Conservation (phyloP, 1,284 basidiomycete genomes). For the Ustilago trichophora region DNA sequence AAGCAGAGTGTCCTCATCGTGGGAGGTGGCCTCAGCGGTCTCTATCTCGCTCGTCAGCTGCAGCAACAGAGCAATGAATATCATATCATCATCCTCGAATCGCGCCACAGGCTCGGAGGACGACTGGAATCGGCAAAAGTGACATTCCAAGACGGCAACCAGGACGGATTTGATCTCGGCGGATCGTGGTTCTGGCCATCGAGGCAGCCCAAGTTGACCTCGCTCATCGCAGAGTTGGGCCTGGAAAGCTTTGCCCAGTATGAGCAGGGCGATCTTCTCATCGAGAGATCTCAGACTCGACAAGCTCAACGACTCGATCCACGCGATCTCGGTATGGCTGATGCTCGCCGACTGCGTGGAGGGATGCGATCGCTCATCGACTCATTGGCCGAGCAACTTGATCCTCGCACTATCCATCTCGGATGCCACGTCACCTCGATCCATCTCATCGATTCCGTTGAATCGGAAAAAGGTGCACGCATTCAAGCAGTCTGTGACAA, state of each 20-base stretch:
- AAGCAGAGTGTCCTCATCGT: neutral
- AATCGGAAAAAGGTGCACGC: no score
- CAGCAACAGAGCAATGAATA: neutral
- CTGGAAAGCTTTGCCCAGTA: neutral
- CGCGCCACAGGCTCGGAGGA: neutral
- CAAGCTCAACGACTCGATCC: neutral
- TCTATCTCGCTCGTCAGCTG: neutral
- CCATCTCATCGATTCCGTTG: neutral
- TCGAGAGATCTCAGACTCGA: neutral
- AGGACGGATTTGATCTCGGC: neutral
- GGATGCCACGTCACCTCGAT: neutral
- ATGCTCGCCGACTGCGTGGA: neutral
- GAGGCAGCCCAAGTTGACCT: neutral
- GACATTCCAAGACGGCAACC: no score
- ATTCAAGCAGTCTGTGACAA: neutral
- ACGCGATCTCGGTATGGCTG: neutral
- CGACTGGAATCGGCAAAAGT: neutral
- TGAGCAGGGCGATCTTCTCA: constrained; percentile 1
- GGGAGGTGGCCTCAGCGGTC: neutral
- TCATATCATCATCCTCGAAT: neutral
- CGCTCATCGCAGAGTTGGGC: neutral
- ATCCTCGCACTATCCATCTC: no score
- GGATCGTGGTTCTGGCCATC: constrained; percentile 3
- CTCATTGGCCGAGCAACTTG: no score
- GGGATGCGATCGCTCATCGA: no score